Conservation (phyloP, 176 grass and related monocot species). For the Zoysia pacifica region DNA sequence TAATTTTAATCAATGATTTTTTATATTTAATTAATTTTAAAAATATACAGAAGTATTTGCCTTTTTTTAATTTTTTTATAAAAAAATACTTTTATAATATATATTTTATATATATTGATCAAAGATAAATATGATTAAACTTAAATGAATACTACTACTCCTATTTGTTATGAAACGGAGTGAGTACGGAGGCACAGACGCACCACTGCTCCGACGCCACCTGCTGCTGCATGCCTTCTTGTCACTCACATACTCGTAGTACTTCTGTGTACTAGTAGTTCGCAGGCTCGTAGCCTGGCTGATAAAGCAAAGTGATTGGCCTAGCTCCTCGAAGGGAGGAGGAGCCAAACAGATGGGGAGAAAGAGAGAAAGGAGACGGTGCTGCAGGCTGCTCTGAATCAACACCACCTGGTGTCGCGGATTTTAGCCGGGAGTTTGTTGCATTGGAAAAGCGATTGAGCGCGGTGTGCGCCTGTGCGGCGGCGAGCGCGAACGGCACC, state of each 20-base stretch:
- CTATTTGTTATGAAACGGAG: background rate
- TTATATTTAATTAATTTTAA: no score
- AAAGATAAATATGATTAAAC: no score
- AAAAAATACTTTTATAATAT: no score
- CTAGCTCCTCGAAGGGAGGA: background rate
- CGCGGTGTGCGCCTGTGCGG: no score
- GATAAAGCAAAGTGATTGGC: background rate
- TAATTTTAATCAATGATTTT: no score
- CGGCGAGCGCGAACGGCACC: background rate
- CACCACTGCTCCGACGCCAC: background rate
- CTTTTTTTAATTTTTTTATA: no score
- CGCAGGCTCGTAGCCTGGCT: background rate
- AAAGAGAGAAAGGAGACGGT: background rate
- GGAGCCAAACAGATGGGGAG: background rate
- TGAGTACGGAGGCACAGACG: conserved; percentile 10
- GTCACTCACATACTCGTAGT: conserved; percentile 9
- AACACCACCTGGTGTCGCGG: background rate
- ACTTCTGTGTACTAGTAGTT: background rate
- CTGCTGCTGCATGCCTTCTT: background rate
- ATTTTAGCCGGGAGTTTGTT: no score
- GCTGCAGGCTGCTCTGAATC: conserved; percentile 6
- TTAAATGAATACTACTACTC: no score
- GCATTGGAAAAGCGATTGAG: no score
- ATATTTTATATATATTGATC: no score
- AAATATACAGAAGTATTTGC: no score